These are phyloP conservation scores for Sarcomyxa edulis DNA, from an alignment of 768 basidiomycete species.

Conservation along the genomic window DNA sequence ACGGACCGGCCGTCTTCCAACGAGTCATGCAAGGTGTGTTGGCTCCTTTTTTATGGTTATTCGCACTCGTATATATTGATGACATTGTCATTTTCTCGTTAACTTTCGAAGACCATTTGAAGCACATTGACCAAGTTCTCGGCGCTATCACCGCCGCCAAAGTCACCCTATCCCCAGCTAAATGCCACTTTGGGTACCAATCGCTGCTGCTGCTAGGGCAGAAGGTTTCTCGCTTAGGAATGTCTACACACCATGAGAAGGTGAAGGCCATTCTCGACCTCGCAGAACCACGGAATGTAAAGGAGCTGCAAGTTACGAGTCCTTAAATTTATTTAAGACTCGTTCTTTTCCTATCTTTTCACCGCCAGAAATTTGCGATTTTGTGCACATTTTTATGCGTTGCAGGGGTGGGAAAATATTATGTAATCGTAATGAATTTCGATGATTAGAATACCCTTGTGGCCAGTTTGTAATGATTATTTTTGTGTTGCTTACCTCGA, in stretches of 20 bases:
- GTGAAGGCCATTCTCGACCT: conserved; percentile 26
- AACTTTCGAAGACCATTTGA: conserved; percentile 24
- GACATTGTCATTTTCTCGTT: conserved; percentile 31
- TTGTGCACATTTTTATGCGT: no score
- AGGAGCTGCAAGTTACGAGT: conserved; percentile 25
- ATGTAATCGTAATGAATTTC: no score
- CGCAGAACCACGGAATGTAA: conserved; percentile 17
- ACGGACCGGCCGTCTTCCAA: conserved; percentile 26
- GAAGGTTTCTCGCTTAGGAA: no score
- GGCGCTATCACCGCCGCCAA: conserved; percentile 17
- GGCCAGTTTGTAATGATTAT: no score
- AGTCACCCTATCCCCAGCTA: conserved; percentile 27
- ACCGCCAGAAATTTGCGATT: no score
- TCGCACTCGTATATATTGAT: conserved; percentile 36
- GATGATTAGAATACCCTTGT: no score
- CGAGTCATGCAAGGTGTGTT: conserved; percentile 32
- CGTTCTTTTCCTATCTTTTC: no score
- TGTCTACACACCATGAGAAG: conserved; percentile 32
- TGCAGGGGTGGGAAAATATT: no score
- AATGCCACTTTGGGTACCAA: no score
- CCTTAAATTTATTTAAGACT: no score
- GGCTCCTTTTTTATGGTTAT: conserved; percentile 30
- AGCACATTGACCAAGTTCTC: no score
- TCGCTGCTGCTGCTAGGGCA: conserved; percentile 30
- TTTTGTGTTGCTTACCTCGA: no score